Evolutionary conservation across 2,329 filamentous ascomycete species (phyloP).

Genomic region (Scortechinia acanthostroma): DNA sequence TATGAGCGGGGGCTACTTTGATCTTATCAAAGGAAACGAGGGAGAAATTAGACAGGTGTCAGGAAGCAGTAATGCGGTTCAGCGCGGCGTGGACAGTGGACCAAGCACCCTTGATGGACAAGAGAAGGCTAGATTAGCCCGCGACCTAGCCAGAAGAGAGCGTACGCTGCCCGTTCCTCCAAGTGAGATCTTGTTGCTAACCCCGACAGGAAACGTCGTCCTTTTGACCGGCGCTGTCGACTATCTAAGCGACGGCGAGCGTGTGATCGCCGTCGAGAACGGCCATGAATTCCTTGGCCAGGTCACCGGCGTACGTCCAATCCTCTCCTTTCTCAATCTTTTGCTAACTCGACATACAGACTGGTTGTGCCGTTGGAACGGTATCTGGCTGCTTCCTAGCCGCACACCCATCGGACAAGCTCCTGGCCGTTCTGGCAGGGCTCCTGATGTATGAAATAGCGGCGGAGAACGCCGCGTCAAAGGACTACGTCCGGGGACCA

Average conservation of each 20-base stretch:
- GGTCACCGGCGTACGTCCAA: background rate
- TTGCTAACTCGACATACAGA: conserved; percentile 7
- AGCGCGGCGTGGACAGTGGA: conserved; percentile 54
- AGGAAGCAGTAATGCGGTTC: conserved; percentile 36
- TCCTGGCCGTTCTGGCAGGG: conserved; percentile 45
- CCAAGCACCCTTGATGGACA: conserved; percentile 33
- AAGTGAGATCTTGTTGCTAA: background rate
- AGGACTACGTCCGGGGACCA: conserved; percentile 42
- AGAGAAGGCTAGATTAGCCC: conserved; percentile 40
- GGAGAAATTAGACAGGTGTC: conserved; percentile 51
- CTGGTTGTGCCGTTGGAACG: conserved; percentile 52
- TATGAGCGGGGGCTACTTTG: conserved; percentile 49
- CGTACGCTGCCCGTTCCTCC: conserved; percentile 16
- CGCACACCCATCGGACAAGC: conserved; percentile 37
- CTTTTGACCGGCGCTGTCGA: conserved; percentile 53
- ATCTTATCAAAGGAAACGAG: conserved; percentile 63
- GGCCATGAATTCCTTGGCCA: conserved; percentile 30
- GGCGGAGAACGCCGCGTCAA: conserved; percentile 45
- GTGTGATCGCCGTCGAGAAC: conserved; percentile 44
- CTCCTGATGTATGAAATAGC: conserved; percentile 56
- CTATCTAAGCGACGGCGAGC: conserved; percentile 47
- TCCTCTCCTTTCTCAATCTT: background rate
- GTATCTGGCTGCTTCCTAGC: conserved; percentile 48
- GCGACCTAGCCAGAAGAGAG: conserved; percentile 40
- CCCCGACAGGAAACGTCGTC: conserved; percentile 35